Conservation (phyloP, 1,284 basidiomycete species). For the Malassezia psittaci region DNA sequence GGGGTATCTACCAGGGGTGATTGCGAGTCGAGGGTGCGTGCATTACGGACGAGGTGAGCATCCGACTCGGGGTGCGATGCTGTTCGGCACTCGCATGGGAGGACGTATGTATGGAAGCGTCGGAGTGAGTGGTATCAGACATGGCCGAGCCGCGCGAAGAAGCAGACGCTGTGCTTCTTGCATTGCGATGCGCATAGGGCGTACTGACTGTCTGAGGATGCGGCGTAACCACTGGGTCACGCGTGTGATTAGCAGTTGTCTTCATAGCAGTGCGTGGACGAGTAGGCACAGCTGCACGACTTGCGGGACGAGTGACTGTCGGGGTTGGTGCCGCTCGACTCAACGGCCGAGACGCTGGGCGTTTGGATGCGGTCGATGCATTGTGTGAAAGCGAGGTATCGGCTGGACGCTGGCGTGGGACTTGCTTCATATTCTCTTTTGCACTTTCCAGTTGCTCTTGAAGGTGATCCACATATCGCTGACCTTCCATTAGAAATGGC, state of each 20-base stretch:
- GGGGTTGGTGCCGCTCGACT: neutral
- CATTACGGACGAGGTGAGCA: slow-evolving; percentile 8
- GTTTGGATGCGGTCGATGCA: neutral
- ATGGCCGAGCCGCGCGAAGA: neutral
- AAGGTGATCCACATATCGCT: slow-evolving; percentile 69
- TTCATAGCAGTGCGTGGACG: slow-evolving; percentile 2
- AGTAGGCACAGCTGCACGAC: neutral
- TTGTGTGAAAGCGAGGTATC: neutral
- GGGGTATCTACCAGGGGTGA: slow-evolving; percentile 7
- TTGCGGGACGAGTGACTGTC: neutral
- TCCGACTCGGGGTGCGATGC: slow-evolving; percentile 12
- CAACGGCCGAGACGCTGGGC: neutral
- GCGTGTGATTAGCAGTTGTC: neutral
- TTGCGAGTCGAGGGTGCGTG: neutral
- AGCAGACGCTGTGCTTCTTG: too few species aligned
- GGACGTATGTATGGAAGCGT: too few species aligned
- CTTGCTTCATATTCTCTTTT: slow-evolving; percentile 24
- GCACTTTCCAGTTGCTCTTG: slow-evolving; percentile 27
- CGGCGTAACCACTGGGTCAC: too few species aligned
- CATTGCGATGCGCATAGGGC: neutral
- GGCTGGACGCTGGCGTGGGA: neutral
- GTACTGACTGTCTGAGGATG: neutral
- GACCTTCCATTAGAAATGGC: slow-evolving; percentile 74
- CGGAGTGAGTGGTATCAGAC: neutral
- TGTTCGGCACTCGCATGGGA: neutral